Evolutionary conservation across 306 rosid genomes (phyloP), one percentile per base, ranked within the genome.

Genomic region (Cercis canadensis): DNA sequence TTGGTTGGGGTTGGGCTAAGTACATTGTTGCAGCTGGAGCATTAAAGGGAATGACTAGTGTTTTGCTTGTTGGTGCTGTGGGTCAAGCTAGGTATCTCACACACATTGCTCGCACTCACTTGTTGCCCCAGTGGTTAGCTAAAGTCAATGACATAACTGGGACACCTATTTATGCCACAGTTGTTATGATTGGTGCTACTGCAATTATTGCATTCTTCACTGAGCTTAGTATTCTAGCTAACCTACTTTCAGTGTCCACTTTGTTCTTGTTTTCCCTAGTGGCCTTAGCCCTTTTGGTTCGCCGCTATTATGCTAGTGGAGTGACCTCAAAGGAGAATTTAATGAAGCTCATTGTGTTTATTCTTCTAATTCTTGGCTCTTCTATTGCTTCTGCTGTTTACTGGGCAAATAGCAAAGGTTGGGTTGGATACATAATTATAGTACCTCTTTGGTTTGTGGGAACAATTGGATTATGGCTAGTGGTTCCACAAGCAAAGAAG

Each of bases 111-210:
- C 77, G 98, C 5, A 90, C 97, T 3, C 98, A 92, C 79, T 85
- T 92, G 98, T 45, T 90, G 87, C 92, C 98, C 0, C 97, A 97
- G 0, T 90, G 92, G 92, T 82, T 92, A 6, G 91, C 98, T 12
- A 65, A 72, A 13, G 96, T 90, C 45, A 74, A 87, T 45, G 81
- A 68, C 45, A 83, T 46, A 10, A 82, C 92, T 0, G 95, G 95
- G 24, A 92, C 98, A 7, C 98, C 98, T 0, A 64, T 92, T 53
- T 84, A 87, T 15, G 96, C 98, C 13, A 88, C 98, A 0, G 52
- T 82, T 0, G 39, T 82, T n/a, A 88, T 92, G 96, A 78, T 87
- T 12, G 19, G 39, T 0, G 96, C 88, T 0, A 84, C 96, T 0
- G 82, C 94, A 0, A 14, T 90, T 6, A 78, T 93, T 18, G 83